Base-by-base conservation (phyloP, 164 flowering plant genomes). In the Echeveria elegans region DNA sequence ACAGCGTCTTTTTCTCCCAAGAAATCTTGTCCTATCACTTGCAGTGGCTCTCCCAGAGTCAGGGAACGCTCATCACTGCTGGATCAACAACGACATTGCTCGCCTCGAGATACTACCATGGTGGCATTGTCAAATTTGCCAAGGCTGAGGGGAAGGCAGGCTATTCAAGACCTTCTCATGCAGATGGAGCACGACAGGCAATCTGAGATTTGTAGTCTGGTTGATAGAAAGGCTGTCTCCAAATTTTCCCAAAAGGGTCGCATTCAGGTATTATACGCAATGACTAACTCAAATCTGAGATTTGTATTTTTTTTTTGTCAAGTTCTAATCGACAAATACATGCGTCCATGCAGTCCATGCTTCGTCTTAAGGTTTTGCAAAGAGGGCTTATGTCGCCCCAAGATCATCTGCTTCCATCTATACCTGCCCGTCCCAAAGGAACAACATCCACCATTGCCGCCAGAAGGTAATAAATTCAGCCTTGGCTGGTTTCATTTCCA, bases 121-220 rank as follows among this genome's bases (percentile, higher is more conserved):
- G 19, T 30, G 8, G 31, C 34, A 24, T 26, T 53, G 23, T 21
- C 60, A 75, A 74, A 50, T 31, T 71, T 77, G 3, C 85, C 82
- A 0, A 73, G 82, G 68, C 66, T 92, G 5, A 81, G 96, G 74
- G 98, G 96, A 65, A 72, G 89, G 10, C 88, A 85, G 48, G 90
- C 94, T 0, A 75, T 71, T 26, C 61, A 58, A 30, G 86, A 88
- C 63, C 69, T 92, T 74, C 77, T 88, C 16, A 63, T 73, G 76
- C 83, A 76, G 61, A 75, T 88, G 73, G 86, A 83, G 72, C 78
- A 77, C 0, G 90, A 88, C 47, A 80, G 86, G 75, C 79, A 73
- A 14, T 69, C 69, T 37, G 98, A 92, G 75, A 81, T 92, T n/a
- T 69, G 61, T 5, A 43, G 68, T 6, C 66, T 92, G 36, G 82